These are phyloP conservation scores for Rhizopogon vesiculosus DNA, from an alignment of 768 basidiomycete species.

Conservation along the genomic window DNA sequence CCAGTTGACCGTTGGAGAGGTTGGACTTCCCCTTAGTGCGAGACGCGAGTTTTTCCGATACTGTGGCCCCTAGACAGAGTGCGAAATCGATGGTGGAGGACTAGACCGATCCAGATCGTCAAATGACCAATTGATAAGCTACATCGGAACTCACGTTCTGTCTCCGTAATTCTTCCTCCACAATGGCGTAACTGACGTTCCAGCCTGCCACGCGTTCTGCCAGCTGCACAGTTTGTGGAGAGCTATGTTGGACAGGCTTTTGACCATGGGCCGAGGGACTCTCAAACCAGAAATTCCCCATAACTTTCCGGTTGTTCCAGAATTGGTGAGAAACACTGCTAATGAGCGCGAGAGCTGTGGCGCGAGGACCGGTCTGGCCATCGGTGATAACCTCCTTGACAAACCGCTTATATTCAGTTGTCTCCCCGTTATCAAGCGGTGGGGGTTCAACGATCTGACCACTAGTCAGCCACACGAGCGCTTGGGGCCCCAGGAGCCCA, in stretches of 20 bases:
- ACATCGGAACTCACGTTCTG: constrained; percentile 74
- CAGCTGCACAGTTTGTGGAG: constrained; percentile 75
- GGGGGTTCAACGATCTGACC: constrained; percentile 83
- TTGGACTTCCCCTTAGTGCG: constrained; percentile 73
- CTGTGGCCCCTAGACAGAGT: constrained; percentile 89
- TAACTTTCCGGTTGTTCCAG: constrained; percentile 77
- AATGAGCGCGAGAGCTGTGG: constrained; percentile 84
- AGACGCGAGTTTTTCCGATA: constrained; percentile 69
- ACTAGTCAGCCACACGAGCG: constrained; percentile 91
- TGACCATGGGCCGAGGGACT: constrained; percentile 40
- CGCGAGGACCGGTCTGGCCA: constrained; percentile 88
- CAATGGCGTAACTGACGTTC: constrained; percentile 79
- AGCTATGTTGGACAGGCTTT: constrained; percentile 67
- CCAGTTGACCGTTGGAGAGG: constrained; percentile 48
- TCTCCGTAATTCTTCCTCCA: constrained; percentile 92
- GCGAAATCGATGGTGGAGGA: constrained; percentile 97
- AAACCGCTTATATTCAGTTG: constrained; percentile 90
- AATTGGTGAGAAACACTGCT: constrained; percentile 74
- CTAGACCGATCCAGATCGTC: constrained; percentile 34
- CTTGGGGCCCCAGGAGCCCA: constrained; percentile 83
- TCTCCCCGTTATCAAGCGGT: constrained; percentile 93
- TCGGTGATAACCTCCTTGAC: constrained; percentile 96
- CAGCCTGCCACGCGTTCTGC: constrained; percentile 86
- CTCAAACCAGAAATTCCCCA: constrained; percentile 75
- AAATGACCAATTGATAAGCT: constrained; percentile 20